phyloP scores from a whole-genome alignment of 192 early-diverging fungal species.

The Linderina pennispora region DNA sequence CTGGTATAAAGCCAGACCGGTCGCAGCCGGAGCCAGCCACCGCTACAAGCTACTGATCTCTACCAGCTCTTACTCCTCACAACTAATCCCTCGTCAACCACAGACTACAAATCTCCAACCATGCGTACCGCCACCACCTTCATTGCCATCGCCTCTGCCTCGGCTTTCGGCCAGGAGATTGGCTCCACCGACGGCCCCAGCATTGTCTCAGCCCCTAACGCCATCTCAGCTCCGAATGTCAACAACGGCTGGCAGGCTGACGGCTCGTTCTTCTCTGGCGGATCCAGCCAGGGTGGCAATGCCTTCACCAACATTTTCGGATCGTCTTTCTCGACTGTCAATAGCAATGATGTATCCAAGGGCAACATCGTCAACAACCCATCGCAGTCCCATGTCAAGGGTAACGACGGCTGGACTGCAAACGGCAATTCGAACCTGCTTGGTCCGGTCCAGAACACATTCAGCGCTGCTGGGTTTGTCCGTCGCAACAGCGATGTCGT shows the following conservation, averaged over 20 bases:
- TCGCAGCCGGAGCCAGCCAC: no score
- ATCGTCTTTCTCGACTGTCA: slow-evolving; percentile 38
- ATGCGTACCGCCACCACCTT: slow-evolving; percentile 28
- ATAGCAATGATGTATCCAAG: slow-evolving; percentile 38
- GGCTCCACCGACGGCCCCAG: slow-evolving; percentile 10
- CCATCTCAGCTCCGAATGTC: slow-evolving; percentile 39
- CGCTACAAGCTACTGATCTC: no score
- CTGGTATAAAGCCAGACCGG: no score
- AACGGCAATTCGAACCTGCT: slow-evolving; percentile 39
- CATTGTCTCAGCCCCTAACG: slow-evolving; percentile 31
- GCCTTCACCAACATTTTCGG: slow-evolving; percentile 40
- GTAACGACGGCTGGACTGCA: slow-evolving; percentile 45
- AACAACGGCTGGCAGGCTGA: slow-evolving; percentile 46
- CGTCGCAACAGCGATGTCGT: slow-evolving; percentile 34
- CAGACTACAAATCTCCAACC: no score
- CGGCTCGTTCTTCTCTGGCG: slow-evolving; percentile 24
- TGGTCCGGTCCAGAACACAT: slow-evolving; percentile 44
- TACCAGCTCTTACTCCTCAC: no score
- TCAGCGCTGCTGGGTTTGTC: no score
- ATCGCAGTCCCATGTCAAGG: slow-evolving; percentile 21
- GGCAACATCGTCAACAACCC: slow-evolving; percentile 47
- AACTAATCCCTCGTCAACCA: no score
- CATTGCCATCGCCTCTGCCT: neutral
- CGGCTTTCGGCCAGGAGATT: neutral
- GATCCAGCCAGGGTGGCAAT: neutral